Evolutionary conservation across 2,329 filamentous ascomycete genomes (phyloP).

Genomic region (Colletotrichum scovillei): DNA sequence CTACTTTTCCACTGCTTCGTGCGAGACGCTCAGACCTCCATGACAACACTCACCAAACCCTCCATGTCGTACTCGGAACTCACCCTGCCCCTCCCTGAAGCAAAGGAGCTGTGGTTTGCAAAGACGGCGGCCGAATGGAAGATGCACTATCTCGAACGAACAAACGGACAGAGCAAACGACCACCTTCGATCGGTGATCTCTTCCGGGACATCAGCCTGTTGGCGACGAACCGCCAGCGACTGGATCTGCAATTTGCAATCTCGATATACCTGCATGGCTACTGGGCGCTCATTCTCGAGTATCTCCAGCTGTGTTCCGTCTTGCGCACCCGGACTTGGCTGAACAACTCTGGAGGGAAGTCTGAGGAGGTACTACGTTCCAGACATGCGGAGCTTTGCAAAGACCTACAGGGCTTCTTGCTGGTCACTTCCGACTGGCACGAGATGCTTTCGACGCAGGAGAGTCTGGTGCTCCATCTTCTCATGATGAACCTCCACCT

Average conservation of each 20-base stretch:
- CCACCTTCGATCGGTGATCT: slow-evolving; percentile 66
- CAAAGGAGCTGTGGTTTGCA: slow-evolving; percentile 74
- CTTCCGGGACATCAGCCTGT: slow-evolving; percentile 65
- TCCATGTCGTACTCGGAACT: slow-evolving; percentile 77
- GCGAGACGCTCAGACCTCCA: slow-evolving; percentile 74
- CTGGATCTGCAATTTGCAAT: slow-evolving; percentile 68
- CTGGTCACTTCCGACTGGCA: slow-evolving; percentile 54
- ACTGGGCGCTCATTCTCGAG: slow-evolving; percentile 75
- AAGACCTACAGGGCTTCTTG: slow-evolving; percentile 63
- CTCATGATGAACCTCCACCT: slow-evolving; percentile 74
- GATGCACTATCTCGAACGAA: slow-evolving; percentile 60
- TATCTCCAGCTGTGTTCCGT: slow-evolving; percentile 70
- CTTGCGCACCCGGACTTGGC: slow-evolving; percentile 59
- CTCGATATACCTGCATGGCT: slow-evolving; percentile 71
- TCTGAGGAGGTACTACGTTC: slow-evolving; percentile 61
- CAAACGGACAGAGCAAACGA: slow-evolving; percentile 50
- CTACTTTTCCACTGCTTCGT: slow-evolving; percentile 74
- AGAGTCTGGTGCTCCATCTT: slow-evolving; percentile 62
- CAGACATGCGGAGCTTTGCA: slow-evolving; percentile 72
- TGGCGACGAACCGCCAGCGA: slow-evolving; percentile 58
- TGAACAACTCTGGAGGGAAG: slow-evolving; percentile 50
- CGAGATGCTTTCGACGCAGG: slow-evolving; percentile 56
- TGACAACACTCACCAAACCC: slow-evolving; percentile 73
- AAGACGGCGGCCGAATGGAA: slow-evolving; percentile 74
- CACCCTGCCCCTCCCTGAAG: slow-evolving; percentile 72